Percentiles rank a stretch among this genome's conserved stretches.
These are phyloP conservation scores for Syzygium jambos DNA, from an alignment of 345 rosid species.

Conservation along the genomic window DNA sequence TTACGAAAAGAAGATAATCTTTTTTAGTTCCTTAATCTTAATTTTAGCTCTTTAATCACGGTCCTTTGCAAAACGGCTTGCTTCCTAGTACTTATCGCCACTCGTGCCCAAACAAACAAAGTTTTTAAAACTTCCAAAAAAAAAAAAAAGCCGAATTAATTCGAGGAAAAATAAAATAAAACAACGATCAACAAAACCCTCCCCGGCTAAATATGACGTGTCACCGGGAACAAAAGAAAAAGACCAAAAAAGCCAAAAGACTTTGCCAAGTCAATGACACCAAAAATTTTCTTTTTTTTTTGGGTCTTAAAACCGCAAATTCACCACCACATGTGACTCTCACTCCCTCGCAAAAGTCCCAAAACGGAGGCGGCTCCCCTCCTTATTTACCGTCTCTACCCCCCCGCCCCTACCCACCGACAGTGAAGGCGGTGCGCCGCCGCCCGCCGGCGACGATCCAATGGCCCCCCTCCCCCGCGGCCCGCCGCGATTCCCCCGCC, in stretches of 20 bases:
- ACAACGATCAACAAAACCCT: background rate
- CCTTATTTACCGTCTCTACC: background rate
- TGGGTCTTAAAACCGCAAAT: background rate
- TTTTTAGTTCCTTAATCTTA: background rate
- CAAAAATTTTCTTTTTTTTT: background rate
- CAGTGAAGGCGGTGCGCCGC: conserved; percentile 6
- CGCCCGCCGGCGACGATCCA: background rate
- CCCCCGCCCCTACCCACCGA: background rate
- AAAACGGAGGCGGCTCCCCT: background rate
- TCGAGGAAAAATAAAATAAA: background rate
- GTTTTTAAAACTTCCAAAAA: background rate
- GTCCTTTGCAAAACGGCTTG: background rate
- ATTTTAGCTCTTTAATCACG: background rate
- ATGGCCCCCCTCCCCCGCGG: background rate
- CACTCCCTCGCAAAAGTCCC: background rate
- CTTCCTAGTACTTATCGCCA: background rate
- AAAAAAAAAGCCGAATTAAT: background rate
- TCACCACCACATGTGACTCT: background rate
- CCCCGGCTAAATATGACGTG: background rate
- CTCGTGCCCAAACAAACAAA: background rate
- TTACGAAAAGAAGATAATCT: background rate
- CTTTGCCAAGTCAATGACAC: background rate
- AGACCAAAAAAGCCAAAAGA: background rate
- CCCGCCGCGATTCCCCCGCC: background rate
- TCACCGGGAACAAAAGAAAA: background rate